phyloP scores from a whole-genome alignment of 2,329 filamentous ascomycete genomes.

The Fusarium coffeatum region DNA sequence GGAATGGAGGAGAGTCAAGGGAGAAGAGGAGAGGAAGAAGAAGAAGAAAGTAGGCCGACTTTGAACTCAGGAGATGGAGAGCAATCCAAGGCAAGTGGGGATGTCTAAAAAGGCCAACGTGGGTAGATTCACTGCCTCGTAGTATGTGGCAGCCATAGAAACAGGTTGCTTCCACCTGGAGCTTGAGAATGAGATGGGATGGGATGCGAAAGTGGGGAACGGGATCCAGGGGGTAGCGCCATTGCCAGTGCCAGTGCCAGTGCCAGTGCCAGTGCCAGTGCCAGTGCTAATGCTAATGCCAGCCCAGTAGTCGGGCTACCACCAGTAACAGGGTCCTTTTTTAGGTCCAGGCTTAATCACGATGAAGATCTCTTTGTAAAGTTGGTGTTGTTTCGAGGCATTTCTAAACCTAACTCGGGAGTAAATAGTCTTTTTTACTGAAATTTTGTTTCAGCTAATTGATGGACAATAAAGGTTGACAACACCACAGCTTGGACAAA shows the following conservation, averaged over 20 bases:
- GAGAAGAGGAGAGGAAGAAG: conserved; percentile 24
- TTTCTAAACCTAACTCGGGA: conserved; percentile 11
- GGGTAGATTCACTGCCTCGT: conserved; percentile 32
- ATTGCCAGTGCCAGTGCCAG: not conserved
- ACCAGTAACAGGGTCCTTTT: conserved; percentile 15
- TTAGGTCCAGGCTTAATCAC: conserved; percentile 12
- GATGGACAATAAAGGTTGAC: not conserved
- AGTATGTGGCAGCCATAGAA: conserved; percentile 33
- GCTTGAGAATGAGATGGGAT: conserved; percentile 21
- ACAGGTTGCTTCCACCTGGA: conserved; percentile 4
- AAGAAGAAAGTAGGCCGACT: conserved; percentile 17
- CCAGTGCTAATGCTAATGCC: not conserved
- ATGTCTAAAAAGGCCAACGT: conserved; percentile 47
- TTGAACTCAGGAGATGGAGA: conserved; percentile 42
- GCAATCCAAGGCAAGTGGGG: conserved; percentile 34
- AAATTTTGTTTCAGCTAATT: not conserved
- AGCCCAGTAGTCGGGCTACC: not conserved
- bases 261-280: not conserved
- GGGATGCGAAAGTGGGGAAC: conserved; percentile 28
- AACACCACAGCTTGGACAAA: not conserved
- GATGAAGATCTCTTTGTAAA: conserved; percentile 31
- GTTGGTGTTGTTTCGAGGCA: not conserved
- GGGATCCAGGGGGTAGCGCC: conserved; percentile 16
- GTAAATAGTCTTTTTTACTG: not conserved
- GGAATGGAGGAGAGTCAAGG: conserved; percentile 25